Conservation (phyloP, 2,329 filamentous ascomycete genomes). For the Myriosclerotinia scirpicola region DNA sequence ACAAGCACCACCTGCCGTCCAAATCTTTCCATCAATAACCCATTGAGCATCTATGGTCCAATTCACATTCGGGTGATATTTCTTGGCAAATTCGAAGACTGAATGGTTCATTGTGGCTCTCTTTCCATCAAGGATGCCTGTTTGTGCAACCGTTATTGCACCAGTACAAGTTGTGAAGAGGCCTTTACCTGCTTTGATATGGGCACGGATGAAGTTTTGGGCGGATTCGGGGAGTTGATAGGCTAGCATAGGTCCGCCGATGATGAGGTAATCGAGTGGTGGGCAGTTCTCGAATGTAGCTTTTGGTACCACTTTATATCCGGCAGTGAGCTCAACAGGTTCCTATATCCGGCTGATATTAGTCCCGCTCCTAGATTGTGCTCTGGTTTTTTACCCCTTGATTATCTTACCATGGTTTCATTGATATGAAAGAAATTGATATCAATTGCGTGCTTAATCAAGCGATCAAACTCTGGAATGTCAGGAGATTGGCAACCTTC, state of each 20-base stretch:
- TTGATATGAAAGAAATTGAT: constrained; percentile 35
- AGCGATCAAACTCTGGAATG: constrained; percentile 14
- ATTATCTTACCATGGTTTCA: constrained; percentile 27
- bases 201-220: constrained; percentile 40
- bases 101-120: constrained; percentile 47
- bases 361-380: background rate
- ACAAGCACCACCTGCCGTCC: constrained; percentile 48
- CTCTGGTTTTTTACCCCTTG: background rate
- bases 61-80: constrained; percentile 44
- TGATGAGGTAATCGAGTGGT: constrained; percentile 43
- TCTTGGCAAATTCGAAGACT: constrained; percentile 38
- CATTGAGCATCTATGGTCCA: constrained; percentile 48
- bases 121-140: constrained; percentile 46
- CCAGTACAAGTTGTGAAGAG: constrained; percentile 46
- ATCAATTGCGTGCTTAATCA: constrained; percentile 29
- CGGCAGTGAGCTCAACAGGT: constrained; percentile 28
- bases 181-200: constrained; percentile 43
- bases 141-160: constrained; percentile 37
- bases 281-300: constrained; percentile 41
- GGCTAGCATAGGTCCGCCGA: constrained; percentile 40
- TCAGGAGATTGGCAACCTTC: constrained; percentile 4
- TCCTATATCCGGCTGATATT: constrained; percentile 10
- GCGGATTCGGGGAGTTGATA: constrained; percentile 40
- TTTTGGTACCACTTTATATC: constrained; percentile 28
- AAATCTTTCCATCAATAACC: constrained; percentile 48